A percentile compares a stretch with the other conserved stretches of the same genome.
phyloP scores from a whole-genome alignment of 2,329 filamentous ascomycete species.

The Ramularia collo-cygni region DNA sequence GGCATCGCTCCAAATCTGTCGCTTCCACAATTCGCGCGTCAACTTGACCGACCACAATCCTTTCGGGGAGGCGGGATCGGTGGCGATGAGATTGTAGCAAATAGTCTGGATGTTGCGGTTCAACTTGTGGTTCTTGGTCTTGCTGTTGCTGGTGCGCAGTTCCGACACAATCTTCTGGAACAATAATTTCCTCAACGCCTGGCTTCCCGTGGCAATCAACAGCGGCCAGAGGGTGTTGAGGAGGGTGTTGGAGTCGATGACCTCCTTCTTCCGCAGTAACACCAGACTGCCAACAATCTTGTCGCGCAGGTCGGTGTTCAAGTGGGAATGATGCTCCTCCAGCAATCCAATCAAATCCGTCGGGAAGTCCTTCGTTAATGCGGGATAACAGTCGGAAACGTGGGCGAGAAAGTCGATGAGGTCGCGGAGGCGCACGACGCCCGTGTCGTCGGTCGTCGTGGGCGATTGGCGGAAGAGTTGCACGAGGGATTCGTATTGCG shows the following conservation, averaged over 20 bases:
- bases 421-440: constrained; percentile 78
- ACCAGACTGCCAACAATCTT: constrained; percentile 91
- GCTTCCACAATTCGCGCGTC: constrained; percentile 90
- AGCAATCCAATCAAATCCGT: constrained; percentile 76
- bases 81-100: constrained; percentile 82
- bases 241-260: constrained; percentile 76
- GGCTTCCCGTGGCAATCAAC: constrained; percentile 84
- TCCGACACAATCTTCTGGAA: constrained; percentile 89
- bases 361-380: constrained; percentile 69
- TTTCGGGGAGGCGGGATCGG: constrained; percentile 76
- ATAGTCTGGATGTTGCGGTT: constrained; percentile 92
- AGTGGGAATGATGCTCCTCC: constrained; percentile 69
- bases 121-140: constrained; percentile 81
- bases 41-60: constrained; percentile 95
- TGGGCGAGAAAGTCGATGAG: constrained; percentile 91
- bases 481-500: constrained; percentile 83
- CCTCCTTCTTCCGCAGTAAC: constrained; percentile 80
- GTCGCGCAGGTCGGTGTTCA: constrained; percentile 81
- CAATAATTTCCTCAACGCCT: constrained; percentile 75
- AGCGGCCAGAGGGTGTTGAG: constrained; percentile 93
- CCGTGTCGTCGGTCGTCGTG: constrained; percentile 66
- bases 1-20: constrained; percentile 90
- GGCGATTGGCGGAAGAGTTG: constrained; percentile 88
- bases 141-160: constrained; percentile 78
- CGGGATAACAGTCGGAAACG: constrained; percentile 86